Evolutionary conservation across 257 asterid species (phyloP).

Genomic region (Fraxinus excelsior): DNA sequence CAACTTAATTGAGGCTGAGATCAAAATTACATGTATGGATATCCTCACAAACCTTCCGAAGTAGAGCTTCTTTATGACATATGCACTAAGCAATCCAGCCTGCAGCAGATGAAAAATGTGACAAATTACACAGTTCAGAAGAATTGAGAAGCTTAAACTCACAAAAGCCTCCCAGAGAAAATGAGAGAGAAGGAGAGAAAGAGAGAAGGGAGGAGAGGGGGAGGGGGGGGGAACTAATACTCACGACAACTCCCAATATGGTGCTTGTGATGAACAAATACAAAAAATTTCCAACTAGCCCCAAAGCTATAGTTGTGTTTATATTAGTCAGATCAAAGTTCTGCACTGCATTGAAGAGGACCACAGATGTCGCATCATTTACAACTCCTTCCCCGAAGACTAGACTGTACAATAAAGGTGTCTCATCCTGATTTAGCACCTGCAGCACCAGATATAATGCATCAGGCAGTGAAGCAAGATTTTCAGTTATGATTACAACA

Average conservation of each 20-base stretch:
- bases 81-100: constrained; percentile 95
- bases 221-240: constrained; percentile 35
- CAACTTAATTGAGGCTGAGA: constrained; percentile 7
- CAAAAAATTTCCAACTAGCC: constrained; percentile 74
- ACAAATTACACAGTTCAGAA: constrained; percentile 16
- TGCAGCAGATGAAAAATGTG: constrained; percentile 41
- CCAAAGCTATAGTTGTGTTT: constrained; percentile 51
- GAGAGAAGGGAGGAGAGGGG: constrained; percentile 12
- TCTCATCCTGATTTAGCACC: constrained; percentile 97
- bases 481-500: constrained; percentile 13
- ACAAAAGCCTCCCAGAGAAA: not conserved
- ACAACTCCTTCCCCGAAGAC: constrained; percentile 99
- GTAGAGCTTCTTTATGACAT: constrained; percentile 81
- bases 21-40: constrained; percentile 18
- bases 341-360: constrained; percentile 95
- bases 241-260: constrained; percentile 73
- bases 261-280: constrained; percentile 82
- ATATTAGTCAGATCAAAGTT: constrained; percentile 81
- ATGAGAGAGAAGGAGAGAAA: not conserved
- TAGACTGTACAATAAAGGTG: constrained; percentile 93
- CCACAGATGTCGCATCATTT: constrained; percentile 97
- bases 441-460: constrained; percentile 36
- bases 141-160: constrained; percentile 20
- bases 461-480: constrained; percentile 16
- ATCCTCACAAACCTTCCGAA: constrained; percentile 78